Evolutionary conservation across 2,329 filamentous ascomycete genomes (phyloP).

Genomic region (Blastomyces emzantsi): DNA sequence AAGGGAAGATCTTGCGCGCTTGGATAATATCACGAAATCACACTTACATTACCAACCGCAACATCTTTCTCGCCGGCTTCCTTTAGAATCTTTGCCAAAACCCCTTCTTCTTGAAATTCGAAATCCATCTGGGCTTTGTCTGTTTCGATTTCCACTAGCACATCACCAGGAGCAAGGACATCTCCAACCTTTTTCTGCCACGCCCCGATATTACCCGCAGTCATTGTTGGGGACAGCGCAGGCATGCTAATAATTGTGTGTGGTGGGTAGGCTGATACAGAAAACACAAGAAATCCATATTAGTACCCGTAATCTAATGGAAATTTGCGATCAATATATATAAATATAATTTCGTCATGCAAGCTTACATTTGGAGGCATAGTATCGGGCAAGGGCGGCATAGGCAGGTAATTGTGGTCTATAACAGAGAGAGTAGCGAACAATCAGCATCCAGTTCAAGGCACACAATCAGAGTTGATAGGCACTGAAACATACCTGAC

Average conservation of each 20-base stretch:
- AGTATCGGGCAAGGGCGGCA: constrained; percentile 55
- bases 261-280: constrained; percentile 67
- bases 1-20: background rate
- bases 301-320: background rate
- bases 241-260: constrained; percentile 98
- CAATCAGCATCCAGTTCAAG: constrained; percentile 8
- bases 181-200: constrained; percentile 99
- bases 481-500: constrained; percentile 28
- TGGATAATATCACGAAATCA: background rate
- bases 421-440: background rate
- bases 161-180: constrained; percentile 77
- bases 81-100: constrained; percentile 88
- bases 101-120: constrained; percentile 97
- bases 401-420: constrained; percentile 44
- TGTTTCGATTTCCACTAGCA: constrained; percentile 96
- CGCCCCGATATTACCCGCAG: constrained; percentile 84
- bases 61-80: constrained; percentile 91
- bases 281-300: constrained; percentile 12
- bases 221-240: constrained; percentile 96
- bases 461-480: background rate
- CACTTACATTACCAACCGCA: constrained; percentile 82
- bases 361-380: constrained; percentile 58
- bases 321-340: constrained; percentile 12
- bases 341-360: background rate
- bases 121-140: constrained; percentile 99